These are phyloP conservation scores for Gastrolobium bilobum DNA, from an alignment of 306 rosid species.

Conservation along the genomic window DNA sequence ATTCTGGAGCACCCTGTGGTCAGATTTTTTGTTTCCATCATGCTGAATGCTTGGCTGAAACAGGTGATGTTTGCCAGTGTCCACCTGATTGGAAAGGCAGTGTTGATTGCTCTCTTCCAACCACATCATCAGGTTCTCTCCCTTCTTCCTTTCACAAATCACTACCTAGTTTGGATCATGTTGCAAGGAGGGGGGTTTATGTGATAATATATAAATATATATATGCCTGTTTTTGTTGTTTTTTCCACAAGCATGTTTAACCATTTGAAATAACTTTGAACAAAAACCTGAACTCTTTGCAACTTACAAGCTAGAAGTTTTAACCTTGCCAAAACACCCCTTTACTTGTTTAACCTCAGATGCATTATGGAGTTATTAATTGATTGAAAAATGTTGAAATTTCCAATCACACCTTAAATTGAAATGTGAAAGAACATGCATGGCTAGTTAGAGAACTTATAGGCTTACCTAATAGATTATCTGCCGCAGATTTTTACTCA, in stretches of 20 bases:
- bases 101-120: constrained; percentile 50
- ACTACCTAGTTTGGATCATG: neutral
- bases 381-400: neutral
- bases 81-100: constrained; percentile 49
- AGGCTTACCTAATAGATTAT: neutral
- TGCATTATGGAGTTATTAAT: neutral
- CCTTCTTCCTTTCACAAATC: constrained; percentile 3
- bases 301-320: neutral
- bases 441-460: neutral
- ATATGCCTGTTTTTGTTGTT: neutral
- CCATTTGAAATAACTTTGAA: constrained; percentile 6
- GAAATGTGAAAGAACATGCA: neutral
- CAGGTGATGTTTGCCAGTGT: constrained; percentile 43
- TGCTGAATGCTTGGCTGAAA: constrained; percentile 47
- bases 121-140: constrained; percentile 46
- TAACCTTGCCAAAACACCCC: neutral
- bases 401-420: neutral
- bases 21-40: constrained; percentile 51
- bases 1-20: constrained; percentile 46
- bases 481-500: constrained; percentile 41
- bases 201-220: neutral
- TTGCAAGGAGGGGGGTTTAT: neutral
- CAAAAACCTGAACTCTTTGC: neutral
- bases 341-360: neutral
- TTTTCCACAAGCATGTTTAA: neutral